Percentiles rank a stretch among this genome's conserved stretches.
These are phyloP conservation scores for Zelopaecilomyces penicillatus DNA, from an alignment of 2,329 filamentous ascomycete species.

Conservation along the genomic window DNA sequence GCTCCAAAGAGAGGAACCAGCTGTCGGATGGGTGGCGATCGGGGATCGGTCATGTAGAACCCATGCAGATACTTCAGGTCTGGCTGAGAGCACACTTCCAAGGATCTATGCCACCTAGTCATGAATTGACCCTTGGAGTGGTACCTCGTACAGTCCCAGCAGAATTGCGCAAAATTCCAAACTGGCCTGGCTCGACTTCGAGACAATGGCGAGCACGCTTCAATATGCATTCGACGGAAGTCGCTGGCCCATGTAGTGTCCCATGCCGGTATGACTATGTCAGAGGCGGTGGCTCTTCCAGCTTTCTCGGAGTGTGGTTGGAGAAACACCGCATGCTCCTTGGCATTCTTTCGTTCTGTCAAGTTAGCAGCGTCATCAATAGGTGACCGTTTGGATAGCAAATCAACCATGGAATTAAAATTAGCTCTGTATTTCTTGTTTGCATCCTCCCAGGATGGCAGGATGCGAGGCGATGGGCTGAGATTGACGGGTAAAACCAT, in stretches of 20 bases:
- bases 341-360: background rate
- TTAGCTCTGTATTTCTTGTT: conserved; percentile 11
- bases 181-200: conserved; percentile 48
- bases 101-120: conserved; percentile 54
- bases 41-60: conserved; percentile 58
- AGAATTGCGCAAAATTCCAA: conserved; percentile 58
- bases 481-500: conserved; percentile 83
- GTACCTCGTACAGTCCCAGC: conserved; percentile 50
- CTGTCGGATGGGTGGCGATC: conserved; percentile 52
- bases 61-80: conserved; percentile 68
- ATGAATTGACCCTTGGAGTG: conserved; percentile 63
- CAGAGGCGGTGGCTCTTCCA: background rate
- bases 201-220: conserved; percentile 55
- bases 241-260: conserved; percentile 12
- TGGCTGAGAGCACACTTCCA: conserved; percentile 67
- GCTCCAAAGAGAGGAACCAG: conserved; percentile 70
- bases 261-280: background rate
- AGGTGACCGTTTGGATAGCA: conserved; percentile 20
- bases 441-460: conserved; percentile 53
- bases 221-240: conserved; percentile 34
- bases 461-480: conserved; percentile 33
- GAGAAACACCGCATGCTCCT: background rate
- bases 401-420: conserved; percentile 19
- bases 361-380: conserved; percentile 4
- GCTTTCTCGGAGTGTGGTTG: background rate